Evolutionary conservation across 164 flowering plant species (phyloP).

Genomic region (Aristolochia fimbriata): DNA sequence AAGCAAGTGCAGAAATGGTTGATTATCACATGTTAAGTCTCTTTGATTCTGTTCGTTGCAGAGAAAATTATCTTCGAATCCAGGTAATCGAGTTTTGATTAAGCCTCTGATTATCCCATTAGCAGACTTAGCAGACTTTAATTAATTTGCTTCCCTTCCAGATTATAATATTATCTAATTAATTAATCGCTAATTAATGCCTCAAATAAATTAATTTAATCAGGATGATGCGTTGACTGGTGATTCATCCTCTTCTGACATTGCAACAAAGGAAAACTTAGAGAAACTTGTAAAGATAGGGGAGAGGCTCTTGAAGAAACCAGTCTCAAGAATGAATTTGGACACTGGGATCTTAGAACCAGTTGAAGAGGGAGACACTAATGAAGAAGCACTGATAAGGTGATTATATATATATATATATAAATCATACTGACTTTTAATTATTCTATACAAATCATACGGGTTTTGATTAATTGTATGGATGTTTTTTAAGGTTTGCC

Average conservation of each 20-base stretch:
- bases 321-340: conserved; percentile 15
- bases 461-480: background rate
- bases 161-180: no score
- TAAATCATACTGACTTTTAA: background rate
- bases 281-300: conserved; percentile 16
- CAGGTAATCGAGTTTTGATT: conserved; percentile 5
- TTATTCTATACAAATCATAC: background rate
- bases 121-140: no score
- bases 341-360: conserved; percentile 15
- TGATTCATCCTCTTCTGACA: conserved; percentile 8
- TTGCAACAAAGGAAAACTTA: conserved; percentile 10
- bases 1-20: conserved; percentile 5
- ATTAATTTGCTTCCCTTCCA: no score
- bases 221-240: conserved; percentile 15
- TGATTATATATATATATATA: no score
- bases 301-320: conserved; percentile 13
- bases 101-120: background rate
- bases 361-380: conserved; percentile 8
- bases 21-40: conserved; percentile 8
- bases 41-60: conserved; percentile 1
- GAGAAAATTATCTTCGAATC: conserved; percentile 9
- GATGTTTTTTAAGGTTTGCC: conserved; percentile 1
- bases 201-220: background rate
- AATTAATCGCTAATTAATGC: no score
- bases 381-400: conserved; percentile 18